Conservation (phyloP, 805 yeast genomes). For the Nakazawaea pomicola region DNA sequence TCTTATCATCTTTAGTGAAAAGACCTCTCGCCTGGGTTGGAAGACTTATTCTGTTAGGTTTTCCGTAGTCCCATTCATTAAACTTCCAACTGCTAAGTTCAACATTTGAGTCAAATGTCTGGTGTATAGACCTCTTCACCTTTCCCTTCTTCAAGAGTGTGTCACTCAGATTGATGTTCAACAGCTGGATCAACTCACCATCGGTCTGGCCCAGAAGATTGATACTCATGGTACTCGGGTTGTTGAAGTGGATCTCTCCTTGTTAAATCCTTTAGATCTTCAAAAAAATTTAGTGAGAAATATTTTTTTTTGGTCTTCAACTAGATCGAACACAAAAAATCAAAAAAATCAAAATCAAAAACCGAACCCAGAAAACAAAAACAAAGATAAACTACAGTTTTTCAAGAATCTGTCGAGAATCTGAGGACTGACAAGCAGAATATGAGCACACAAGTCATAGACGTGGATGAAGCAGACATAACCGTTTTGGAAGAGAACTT, state of each 20-base stretch:
- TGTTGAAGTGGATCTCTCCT: too few species aligned
- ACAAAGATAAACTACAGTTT: too few species aligned
- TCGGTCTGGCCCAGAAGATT: too few species aligned
- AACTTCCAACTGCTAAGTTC: conserved; percentile 63
- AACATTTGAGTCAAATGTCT: conserved; percentile 18
- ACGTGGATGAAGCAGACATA: conserved; percentile 77
- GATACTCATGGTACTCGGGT: too few species aligned
- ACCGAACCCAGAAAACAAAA: background rate
- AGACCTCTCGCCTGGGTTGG: conserved; percentile 84
- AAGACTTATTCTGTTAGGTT: conserved; percentile 37
- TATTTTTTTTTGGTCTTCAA: too few species aligned
- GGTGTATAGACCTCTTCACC: conserved; percentile 21
- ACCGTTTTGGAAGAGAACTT: conserved; percentile 77
- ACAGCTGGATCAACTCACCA: background rate
- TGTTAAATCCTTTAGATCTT: too few species aligned
- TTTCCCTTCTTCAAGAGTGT: conserved; percentile 19
- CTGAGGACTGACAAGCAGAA: too few species aligned
- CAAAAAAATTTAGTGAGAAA: too few species aligned
- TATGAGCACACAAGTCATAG: conserved; percentile 27
- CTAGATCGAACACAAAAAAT: too few species aligned
- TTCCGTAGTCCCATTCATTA: conserved; percentile 83
- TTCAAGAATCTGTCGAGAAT: too few species aligned
- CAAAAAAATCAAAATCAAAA: too few species aligned
- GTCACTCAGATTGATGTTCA: background rate
- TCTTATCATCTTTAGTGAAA: conserved; percentile 47